These are phyloP conservation scores for Ogataea polymorpha DNA, from an alignment of 805 yeast genomes.

Conservation along the genomic window DNA sequence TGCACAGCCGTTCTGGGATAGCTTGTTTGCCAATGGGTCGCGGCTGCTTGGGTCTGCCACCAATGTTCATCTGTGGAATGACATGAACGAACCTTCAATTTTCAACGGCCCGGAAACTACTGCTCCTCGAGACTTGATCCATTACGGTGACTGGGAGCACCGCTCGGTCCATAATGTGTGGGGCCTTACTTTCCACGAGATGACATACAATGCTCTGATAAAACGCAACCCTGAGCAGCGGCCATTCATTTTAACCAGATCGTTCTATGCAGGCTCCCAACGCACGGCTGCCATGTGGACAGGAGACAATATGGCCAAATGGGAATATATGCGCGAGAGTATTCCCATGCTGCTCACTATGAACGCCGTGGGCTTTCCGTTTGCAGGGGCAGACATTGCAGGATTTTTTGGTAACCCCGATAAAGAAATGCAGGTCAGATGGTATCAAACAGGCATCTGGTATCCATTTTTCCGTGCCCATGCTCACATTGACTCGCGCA, in stretches of 20 bases:
- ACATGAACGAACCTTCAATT: slow-evolving; percentile 96
- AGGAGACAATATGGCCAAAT: slow-evolving; percentile 91
- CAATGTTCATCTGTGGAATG: slow-evolving; percentile 90
- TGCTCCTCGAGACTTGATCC: slow-evolving; percentile 77
- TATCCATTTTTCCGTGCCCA: slow-evolving; percentile 97
- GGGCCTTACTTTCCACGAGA: slow-evolving; percentile 76
- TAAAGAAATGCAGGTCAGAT: slow-evolving; percentile 74
- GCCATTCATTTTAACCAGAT: slow-evolving; percentile 84
- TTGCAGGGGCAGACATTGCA: slow-evolving; percentile 95
- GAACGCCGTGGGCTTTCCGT: slow-evolving; percentile 83
- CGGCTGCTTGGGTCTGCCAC: slow-evolving; percentile 46
- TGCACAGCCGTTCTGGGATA: slow-evolving; percentile 57
- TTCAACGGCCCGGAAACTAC: slow-evolving; percentile 94
- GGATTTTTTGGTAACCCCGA: slow-evolving; percentile 93
- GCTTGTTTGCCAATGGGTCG: slow-evolving; percentile 45
- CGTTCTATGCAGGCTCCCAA: slow-evolving; percentile 90
- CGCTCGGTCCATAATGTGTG: slow-evolving; percentile 86
- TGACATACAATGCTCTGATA: slow-evolving; percentile 66
- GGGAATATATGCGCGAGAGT: slow-evolving; percentile 81
- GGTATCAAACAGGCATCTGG: slow-evolving; percentile 97
- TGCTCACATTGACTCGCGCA: slow-evolving; percentile 89
- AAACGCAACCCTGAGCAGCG: slow-evolving; percentile 53
- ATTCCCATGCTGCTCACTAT: slow-evolving; percentile 85
- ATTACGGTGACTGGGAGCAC: slow-evolving; percentile 81
- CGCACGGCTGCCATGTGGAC: slow-evolving; percentile 94